phyloP scores from a whole-genome alignment of 345 rosid species.

The Combretum micranthum region DNA sequence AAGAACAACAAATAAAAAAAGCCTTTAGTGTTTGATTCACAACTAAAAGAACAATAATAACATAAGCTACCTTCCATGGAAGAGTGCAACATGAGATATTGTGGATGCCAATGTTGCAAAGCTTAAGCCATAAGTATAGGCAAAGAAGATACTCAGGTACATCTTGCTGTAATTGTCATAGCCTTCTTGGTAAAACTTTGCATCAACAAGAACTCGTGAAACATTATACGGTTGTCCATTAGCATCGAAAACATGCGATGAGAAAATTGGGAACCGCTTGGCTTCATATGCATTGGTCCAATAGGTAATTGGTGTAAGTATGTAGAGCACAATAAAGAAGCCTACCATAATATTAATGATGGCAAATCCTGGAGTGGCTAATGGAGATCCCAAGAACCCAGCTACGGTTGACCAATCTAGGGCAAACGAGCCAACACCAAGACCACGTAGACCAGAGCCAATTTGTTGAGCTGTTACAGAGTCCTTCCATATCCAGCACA shows the following conservation, averaged over 20 bases:
- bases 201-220: conserved; percentile 16
- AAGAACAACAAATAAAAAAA: background rate
- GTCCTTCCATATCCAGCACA: conserved; percentile 41
- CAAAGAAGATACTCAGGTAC: conserved; percentile 27
- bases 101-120: conserved; percentile 31
- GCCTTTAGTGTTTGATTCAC: background rate
- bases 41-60: background rate
- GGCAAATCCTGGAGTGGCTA: conserved; percentile 30
- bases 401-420: conserved; percentile 36
- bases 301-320: conserved; percentile 23
- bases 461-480: conserved; percentile 38
- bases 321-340: conserved; percentile 16
- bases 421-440: conserved; percentile 35
- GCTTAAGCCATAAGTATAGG: conserved; percentile 30
- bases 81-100: conserved; percentile 31
- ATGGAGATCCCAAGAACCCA: conserved; percentile 29
- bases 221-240: conserved; percentile 28
- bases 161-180: conserved; percentile 36
- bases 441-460: conserved; percentile 33
- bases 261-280: conserved; percentile 39
- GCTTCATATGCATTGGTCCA: conserved; percentile 36
- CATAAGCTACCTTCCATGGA: conserved; percentile 29
- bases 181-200: conserved; percentile 21
- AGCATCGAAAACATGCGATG: conserved; percentile 25
- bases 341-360: conserved; percentile 21